Evolutionary conservation across 768 basidiomycete species (phyloP).

Genomic region (Lactifluus rugatus): DNA sequence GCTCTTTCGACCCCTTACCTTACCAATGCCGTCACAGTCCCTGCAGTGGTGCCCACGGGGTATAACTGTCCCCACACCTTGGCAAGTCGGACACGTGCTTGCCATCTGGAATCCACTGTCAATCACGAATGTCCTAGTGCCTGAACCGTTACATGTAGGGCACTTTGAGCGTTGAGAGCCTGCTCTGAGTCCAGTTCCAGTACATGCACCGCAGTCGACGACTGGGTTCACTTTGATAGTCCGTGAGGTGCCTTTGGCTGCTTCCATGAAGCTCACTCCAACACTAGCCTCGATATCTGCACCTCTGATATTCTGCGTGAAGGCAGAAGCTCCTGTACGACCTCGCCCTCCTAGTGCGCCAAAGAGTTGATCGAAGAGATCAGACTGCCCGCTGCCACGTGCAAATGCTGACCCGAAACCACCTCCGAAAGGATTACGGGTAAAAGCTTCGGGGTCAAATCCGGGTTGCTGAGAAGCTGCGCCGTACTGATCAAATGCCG

Average conservation of each 20-base stretch:
- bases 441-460: constrained; percentile 85
- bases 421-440: constrained; percentile 18
- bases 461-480: constrained; percentile 87
- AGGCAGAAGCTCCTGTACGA: constrained; percentile 35
- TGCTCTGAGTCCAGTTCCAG: constrained; percentile 75
- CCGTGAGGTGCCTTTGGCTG: constrained; percentile 80
- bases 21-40: constrained; percentile 77
- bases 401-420: constrained; percentile 52
- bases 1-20: constrained; percentile 68
- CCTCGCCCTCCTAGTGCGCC: constrained; percentile 48
- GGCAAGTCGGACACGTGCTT: constrained; percentile 75
- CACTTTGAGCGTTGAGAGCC: constrained; percentile 81
- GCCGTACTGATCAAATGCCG: constrained; percentile 87
- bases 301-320: constrained; percentile 44
- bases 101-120: constrained; percentile 96
- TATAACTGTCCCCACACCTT: constrained; percentile 70
- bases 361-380: constrained; percentile 84
- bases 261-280: constrained; percentile 80
- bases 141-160: constrained; percentile 72
- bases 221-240: constrained; percentile 73
- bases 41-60: constrained; percentile 72
- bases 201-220: constrained; percentile 74
- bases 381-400: constrained; percentile 35
- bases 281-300: constrained; percentile 75
- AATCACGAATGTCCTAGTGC: constrained; percentile 81